Conservation (phyloP, 1,284 basidiomycete genomes). For the Ustanciosporium gigantosporum region DNA sequence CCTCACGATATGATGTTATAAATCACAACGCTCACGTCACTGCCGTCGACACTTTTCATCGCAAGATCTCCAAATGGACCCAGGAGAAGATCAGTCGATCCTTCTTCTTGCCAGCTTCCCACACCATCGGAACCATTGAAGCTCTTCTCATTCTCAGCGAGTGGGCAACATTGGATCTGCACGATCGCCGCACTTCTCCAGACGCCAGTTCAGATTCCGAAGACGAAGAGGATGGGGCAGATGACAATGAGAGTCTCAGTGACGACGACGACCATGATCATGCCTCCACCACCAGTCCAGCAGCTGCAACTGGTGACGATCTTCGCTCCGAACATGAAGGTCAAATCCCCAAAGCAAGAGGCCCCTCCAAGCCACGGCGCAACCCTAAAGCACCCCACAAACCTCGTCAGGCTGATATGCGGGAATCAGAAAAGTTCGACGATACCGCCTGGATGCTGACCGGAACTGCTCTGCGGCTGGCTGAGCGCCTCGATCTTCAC, state of each 20-base stretch:
- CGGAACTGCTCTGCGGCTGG: conserved; percentile 37
- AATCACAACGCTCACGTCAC: conserved; percentile 36
- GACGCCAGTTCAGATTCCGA: conserved; percentile 34
- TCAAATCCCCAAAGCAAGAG: conserved; percentile 19
- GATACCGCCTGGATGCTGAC: conserved; percentile 46
- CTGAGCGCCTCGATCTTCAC: conserved; percentile 43
- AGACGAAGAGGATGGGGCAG: conserved; percentile 13
- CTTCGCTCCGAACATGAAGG: conserved; percentile 21
- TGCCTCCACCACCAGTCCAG: conserved; percentile 10
- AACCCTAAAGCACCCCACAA: not conserved
- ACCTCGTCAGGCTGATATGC: conserved; percentile 26
- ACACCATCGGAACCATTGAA: conserved; percentile 45
- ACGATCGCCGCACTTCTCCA: conserved; percentile 31
- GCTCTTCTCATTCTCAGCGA: conserved; percentile 45
- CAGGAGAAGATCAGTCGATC: conserved; percentile 42
- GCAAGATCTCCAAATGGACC: conserved; percentile 44
- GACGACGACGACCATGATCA: conserved; percentile 8
- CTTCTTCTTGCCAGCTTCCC: conserved; percentile 36
- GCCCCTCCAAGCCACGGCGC: too few species aligned
- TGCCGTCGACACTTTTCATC: conserved; percentile 36
- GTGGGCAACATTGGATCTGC: conserved; percentile 41
- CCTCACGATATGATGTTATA: conserved; percentile 39
- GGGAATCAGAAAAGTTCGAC: conserved; percentile 43
- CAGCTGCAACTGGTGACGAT: conserved; percentile 16
- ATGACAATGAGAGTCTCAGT: conserved; percentile 4